Percentiles rank a stretch among this genome's conserved stretches.
These are phyloP conservation scores for Sugiyamaella valdiviana DNA, from an alignment of 805 yeast species.

Conservation along the genomic window DNA sequence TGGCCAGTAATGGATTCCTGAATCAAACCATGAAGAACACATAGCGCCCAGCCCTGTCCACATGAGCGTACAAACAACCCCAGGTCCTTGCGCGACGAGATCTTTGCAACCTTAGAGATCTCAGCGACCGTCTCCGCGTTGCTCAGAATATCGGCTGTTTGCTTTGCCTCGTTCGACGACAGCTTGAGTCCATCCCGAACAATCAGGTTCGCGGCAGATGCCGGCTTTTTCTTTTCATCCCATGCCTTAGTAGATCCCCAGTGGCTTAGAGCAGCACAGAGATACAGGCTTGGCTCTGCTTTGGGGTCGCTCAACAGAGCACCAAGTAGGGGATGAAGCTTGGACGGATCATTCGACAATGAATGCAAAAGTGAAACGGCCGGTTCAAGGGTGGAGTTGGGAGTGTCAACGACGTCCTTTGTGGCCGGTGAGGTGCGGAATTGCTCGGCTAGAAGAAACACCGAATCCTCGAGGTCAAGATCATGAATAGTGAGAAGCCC, in stretches of 20 bases:
- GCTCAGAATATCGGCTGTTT: conserved; percentile 42
- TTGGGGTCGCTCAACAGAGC: neutral
- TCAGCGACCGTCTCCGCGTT: conserved; percentile 26
- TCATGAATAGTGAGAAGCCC: conserved; percentile 57
- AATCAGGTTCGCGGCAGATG: conserved; percentile 43
- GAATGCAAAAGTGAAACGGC: neutral
- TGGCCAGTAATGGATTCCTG: conserved; percentile 26
- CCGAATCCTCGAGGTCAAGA: conserved; percentile 49
- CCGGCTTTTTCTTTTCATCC: conserved; percentile 35
- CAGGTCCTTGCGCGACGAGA: conserved; percentile 40
- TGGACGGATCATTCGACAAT: neutral
- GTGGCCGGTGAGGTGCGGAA: conserved; percentile 9
- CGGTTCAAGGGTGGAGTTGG: conserved; percentile 5
- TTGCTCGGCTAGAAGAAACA: conserved; percentile 42
- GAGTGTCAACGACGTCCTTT: conserved; percentile 8
- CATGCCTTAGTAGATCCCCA: conserved; percentile 39
- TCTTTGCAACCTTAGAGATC: conserved; percentile 14
- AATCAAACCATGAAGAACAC: conserved; percentile 33
- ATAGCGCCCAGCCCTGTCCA: conserved; percentile 46
- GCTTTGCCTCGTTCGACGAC: conserved; percentile 50
- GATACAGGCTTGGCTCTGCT: neutral
- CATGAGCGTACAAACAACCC: conserved; percentile 55
- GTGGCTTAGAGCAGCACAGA: conserved; percentile 45
- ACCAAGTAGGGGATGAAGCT: neutral
- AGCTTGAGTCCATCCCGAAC: conserved; percentile 66